Evolutionary conservation across 345 rosid species (phyloP), one percentile per base, ranked within the genome.

Genomic region (Schrenkiella parvula): DNA sequence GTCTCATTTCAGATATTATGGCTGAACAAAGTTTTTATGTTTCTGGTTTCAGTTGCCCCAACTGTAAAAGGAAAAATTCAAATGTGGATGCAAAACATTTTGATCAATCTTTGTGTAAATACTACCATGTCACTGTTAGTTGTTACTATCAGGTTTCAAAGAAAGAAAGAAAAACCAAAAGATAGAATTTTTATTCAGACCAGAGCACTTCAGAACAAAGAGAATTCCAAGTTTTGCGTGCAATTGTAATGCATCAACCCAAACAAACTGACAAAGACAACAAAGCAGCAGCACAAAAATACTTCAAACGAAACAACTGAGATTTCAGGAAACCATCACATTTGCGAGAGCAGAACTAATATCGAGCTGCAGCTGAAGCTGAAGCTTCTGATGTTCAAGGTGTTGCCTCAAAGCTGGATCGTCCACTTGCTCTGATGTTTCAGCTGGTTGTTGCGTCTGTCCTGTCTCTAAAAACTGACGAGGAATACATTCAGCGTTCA

Each of bases 341-440:
- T 78, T 71, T 39, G 78, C 78, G 2, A 81, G 78, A 47, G 78
- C 79, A 41, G 68, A 73, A 62, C 65, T 41, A 81, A 81, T 74
- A 66, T 81, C 74, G 43, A 74, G 52, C 70, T 77, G 54, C 46
- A 77, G 52, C 70, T 77, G 54, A 53, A 77, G 71, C 73, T 73
- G 69, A 70, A 74, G 80, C 46, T 52, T 32, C 47, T 70, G 79
- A 39, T 74, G 69, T 62, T 81, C 78, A 62, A 53, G 54, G 29
- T 66, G 79, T 66, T 65, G 55, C 51, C 69, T 63, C 14, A 78
- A 63, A 66, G 7, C 69, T 50, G 69, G 78, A 62, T 81, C 81
- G 62, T 78, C 77, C 44, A 56, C 70, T 56, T 71, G 59, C 26
- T 69, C 70, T 31, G 71, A 19, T 29, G 42, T 43, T 50, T 18